These are phyloP conservation scores for Flaveria trinervia DNA, from an alignment of 129 eudicot species.

Conservation along the genomic window DNA sequence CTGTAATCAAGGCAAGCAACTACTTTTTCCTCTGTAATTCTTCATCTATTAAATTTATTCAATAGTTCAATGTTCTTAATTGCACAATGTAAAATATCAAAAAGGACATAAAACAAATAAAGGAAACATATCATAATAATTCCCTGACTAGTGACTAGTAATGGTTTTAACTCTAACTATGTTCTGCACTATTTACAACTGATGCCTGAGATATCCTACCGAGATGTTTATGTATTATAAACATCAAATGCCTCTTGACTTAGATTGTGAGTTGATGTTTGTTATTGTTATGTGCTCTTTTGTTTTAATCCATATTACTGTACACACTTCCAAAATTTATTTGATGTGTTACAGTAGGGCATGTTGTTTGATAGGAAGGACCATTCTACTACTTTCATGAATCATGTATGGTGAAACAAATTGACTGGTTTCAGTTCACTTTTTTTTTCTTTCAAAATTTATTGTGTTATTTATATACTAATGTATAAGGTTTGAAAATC, in stretches of 20 bases:
- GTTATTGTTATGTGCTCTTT: constrained; percentile 5
- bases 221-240: neutral
- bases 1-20: constrained; percentile 65
- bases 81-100: neutral
- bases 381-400: neutral
- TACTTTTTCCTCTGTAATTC: constrained; percentile 4
- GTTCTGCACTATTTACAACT: constrained; percentile 8
- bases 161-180: neutral
- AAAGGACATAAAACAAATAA: constrained; percentile 13
- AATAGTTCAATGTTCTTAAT: neutral
- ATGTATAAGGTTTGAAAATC: neutral
- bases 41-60: neutral
- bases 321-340: neutral
- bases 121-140: constrained; percentile 16
- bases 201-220: constrained; percentile 1
- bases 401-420: neutral
- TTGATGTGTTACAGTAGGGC: neutral
- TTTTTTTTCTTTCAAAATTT: neutral
- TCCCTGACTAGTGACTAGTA: neutral
- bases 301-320: neutral
- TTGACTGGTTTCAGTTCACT: neutral
- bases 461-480: neutral
- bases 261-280: constrained; percentile 1
- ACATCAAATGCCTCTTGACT: constrained; percentile 4
- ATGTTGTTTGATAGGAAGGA: neutral